Evolutionary conservation across 2,329 filamentous ascomycete species (phyloP), one percentile per base, ranked within the genome.

Genomic region (Cytospora chrysosperma): DNA sequence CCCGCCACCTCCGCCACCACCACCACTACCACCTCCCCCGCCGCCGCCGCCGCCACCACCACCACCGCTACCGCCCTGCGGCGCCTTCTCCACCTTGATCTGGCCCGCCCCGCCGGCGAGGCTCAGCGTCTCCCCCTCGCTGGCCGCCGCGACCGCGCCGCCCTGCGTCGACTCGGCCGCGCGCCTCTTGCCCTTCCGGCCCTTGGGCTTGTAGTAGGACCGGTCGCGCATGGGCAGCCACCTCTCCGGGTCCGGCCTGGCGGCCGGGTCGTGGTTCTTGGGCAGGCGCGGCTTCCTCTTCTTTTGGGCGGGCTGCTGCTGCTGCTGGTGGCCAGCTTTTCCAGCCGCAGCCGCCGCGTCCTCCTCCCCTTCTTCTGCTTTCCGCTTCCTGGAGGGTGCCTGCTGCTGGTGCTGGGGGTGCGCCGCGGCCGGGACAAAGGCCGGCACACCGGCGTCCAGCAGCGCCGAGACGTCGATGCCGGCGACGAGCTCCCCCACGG

Each of bases 151-250:
- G 56, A 92, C 90, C 15, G 89, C 78, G 56, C 93, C 94, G 65
- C 95, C 95, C 75, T 98, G 95, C 10, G 92, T 97, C 49, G 88
- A 80, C 69, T 92, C 90, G 66, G 83, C 81, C 5, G 87, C 88
- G 78, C 89, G 90, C 83, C 93, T 89, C 82, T 92, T 94, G 61
- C 92, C 91, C 82, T 97, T 96, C 80, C 90, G 93, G 7, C 93
- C 93, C 79, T 95, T 97, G 9, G 93, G 93, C 55, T 90, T 82
- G 77, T 97, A 99, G 49, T 87, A 91, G 70, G 91, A 95, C 63
- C 95, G 85, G 74, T 99, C 95, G 59, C 90, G 88, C 71, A 98
- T 81, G 15, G 95, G 94, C 65, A 99, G 78, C 95, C 95, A 99
- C 67, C 95, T 84, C 77, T 99, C 95, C 0, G 92, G 88, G 75